Percentiles rank a stretch among this genome's conserved stretches.
Evolutionary conservation across 1,284 basidiomycete genomes (phyloP).

Genomic region (Ustilago esculenta): DNA sequence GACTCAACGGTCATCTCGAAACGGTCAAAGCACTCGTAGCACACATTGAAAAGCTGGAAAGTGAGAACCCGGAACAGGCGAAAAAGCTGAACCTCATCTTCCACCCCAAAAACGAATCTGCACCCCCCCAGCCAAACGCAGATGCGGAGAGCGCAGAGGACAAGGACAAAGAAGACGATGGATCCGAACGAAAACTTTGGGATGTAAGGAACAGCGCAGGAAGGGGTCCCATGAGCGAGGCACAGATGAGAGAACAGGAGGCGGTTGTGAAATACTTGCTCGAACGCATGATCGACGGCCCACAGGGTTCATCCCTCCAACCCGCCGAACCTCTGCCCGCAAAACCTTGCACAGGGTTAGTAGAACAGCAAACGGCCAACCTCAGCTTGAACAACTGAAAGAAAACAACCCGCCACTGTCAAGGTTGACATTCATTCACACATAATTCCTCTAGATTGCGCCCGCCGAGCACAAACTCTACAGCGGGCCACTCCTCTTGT

Average conservation of each 20-base stretch:
- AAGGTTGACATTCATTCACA: too few species aligned
- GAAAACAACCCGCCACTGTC: too few species aligned
- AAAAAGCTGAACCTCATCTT: conserved; percentile 32
- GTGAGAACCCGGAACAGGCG: conserved; percentile 28
- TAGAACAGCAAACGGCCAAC: conserved; percentile 22
- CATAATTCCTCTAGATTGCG: too few species aligned
- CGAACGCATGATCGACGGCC: conserved; percentile 50
- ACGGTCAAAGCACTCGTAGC: conserved; percentile 51
- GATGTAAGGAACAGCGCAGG: conserved; percentile 64
- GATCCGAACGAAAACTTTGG: conserved; percentile 59
- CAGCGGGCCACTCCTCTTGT: too few species aligned
- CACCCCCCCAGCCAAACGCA: conserved; percentile 1
- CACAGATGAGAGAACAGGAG: conserved; percentile 64
- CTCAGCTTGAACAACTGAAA: conserved; percentile 21
- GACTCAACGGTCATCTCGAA: conserved; percentile 62
- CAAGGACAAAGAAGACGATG: conserved; percentile 34
- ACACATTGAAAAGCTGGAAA: conserved; percentile 53
- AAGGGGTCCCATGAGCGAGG: conserved; percentile 65
- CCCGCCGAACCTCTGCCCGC: conserved; percentile 29
- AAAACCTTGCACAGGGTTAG: conserved; percentile 3
- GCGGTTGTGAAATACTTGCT: conserved; percentile 60
- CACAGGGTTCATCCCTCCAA: conserved; percentile 19
- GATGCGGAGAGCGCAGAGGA: conserved; percentile 10
- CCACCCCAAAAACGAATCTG: conserved; percentile 17
- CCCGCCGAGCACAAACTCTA: too few species aligned